Conservation (phyloP, 2,329 filamentous ascomycete genomes). For the Stenocarpella maydis region DNA sequence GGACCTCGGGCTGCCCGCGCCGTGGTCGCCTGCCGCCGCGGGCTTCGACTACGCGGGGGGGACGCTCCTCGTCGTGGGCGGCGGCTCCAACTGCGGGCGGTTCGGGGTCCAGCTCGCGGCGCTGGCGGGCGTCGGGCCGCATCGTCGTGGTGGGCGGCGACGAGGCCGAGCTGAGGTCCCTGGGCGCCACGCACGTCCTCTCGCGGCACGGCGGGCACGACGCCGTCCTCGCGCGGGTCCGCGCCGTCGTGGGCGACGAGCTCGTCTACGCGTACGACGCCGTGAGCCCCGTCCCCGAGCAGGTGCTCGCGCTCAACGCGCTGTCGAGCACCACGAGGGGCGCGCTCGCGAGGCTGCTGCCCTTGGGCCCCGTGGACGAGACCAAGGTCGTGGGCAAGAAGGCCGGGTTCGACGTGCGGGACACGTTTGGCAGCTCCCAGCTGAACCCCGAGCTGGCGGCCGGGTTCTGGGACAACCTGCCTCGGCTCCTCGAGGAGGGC, state of each 20-base stretch:
- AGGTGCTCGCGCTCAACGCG: slow-evolving; percentile 44
- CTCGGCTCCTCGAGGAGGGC: slow-evolving; percentile 43
- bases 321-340: slow-evolving; percentile 48
- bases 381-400: slow-evolving; percentile 43
- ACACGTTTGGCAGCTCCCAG: slow-evolving; percentile 42
- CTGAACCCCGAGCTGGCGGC: slow-evolving; percentile 41
- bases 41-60: slow-evolving; percentile 40
- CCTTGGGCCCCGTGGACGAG: slow-evolving; percentile 40
- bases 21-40: slow-evolving; percentile 38
- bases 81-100: slow-evolving; percentile 46
- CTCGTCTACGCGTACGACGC: slow-evolving; percentile 49
- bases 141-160: slow-evolving; percentile 49
- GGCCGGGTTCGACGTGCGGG: slow-evolving; percentile 43
- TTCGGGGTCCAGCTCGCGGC: slow-evolving; percentile 45
- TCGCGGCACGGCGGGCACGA: slow-evolving; percentile 47
- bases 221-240: slow-evolving; percentile 44
- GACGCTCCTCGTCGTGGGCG: slow-evolving; percentile 46
- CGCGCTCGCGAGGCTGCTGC: slow-evolving; percentile 42
- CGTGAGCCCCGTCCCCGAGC: slow-evolving; percentile 40
- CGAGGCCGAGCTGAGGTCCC: slow-evolving; percentile 43
- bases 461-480: slow-evolving; percentile 45
- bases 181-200: slow-evolving; percentile 52
- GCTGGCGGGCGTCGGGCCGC: slow-evolving; percentile 47
- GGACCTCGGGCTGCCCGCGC: slow-evolving; percentile 41
- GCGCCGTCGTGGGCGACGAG: slow-evolving; percentile 48